Evolutionary conservation across 106 monocot species (phyloP), one percentile per base, ranked within the genome.

Genomic region (Allium sativum): DNA sequence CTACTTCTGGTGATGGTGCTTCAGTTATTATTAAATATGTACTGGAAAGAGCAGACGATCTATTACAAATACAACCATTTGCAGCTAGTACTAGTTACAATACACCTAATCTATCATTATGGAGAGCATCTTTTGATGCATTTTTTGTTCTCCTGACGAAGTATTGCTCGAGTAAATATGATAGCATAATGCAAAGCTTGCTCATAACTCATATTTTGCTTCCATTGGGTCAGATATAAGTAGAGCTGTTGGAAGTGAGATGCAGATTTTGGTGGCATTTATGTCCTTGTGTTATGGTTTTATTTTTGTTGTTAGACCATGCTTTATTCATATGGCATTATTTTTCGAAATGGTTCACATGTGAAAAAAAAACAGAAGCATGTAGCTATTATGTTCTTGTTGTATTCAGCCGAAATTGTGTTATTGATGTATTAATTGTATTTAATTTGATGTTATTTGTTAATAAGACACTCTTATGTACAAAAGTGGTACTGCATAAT

Each of bases 61-160:
- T 79, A 45, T 43, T 79, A 4, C 65, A 44, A 18, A 65, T 54
- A 8, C 63, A 50, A 11, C 56, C 62, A 55, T 21, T 53, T 21
- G 47, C 59, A 21, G 52, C 21, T 52, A 69, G 44, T 31, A 31
- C 31, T 48, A 69, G 44, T 48, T 79, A 69, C 18, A 58, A 18
- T 42, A 52, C 70, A 40, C 45, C 69, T 20, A 66, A 55, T 46
- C 45, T 63, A 60, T 21, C 70, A 54, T 46, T 79, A 1, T 79
- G 79, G 79, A 70, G 66, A 54, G 74, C 79, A 12, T 79, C 79
- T 11, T 79, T 79, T 61, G 79, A 75, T 70, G 65, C 70, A 5
- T 79, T 79, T 60, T 79, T 79, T 67, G 65, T 53, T 44, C 74
- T 79, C 44, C 70, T 79, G 10, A 79, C 60, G 5, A 74, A 70